phyloP scores from a whole-genome alignment of 805 yeast genomes.

The Candida nemodendra region DNA sequence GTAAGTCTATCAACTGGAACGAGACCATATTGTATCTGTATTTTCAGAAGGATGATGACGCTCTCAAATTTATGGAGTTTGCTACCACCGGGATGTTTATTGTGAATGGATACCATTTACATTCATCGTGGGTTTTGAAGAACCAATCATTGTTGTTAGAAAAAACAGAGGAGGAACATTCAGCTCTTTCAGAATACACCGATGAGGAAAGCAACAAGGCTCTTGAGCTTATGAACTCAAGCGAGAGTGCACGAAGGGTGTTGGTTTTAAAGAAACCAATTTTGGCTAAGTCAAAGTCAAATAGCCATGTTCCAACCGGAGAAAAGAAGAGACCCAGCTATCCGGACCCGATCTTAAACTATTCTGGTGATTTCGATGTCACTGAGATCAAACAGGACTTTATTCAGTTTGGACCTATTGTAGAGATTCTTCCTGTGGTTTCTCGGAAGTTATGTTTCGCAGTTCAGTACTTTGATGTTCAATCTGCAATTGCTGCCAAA shows the following conservation, averaged over 20 bases:
- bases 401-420: constrained; percentile 52
- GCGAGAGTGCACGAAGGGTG: constrained; percentile 53
- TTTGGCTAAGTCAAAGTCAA: constrained; percentile 23
- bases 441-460: constrained; percentile 63
- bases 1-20: constrained; percentile 25
- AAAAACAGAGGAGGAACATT: constrained; percentile 2
- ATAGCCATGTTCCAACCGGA: constrained; percentile 9
- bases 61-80: constrained; percentile 51
- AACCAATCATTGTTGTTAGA: no score
- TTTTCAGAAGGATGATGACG: constrained; percentile 54
- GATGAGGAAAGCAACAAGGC: constrained; percentile 8
- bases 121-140: constrained; percentile 44
- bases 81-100: constrained; percentile 52
- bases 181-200: no score
- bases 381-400: constrained; percentile 49
- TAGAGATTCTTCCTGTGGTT: constrained; percentile 64
- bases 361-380: constrained; percentile 47
- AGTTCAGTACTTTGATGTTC: constrained; percentile 56
- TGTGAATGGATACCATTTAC: constrained; percentile 55
- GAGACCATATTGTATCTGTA: constrained; percentile 41
- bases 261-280: constrained; percentile 46
- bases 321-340: constrained; percentile 29
- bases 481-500: constrained; percentile 61
- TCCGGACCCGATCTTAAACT: constrained; percentile 42
- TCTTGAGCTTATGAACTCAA: constrained; percentile 33